Base-by-base conservation (phyloP, 2,329 filamentous ascomycete genomes). In the Diaporthe nobilis region DNA sequence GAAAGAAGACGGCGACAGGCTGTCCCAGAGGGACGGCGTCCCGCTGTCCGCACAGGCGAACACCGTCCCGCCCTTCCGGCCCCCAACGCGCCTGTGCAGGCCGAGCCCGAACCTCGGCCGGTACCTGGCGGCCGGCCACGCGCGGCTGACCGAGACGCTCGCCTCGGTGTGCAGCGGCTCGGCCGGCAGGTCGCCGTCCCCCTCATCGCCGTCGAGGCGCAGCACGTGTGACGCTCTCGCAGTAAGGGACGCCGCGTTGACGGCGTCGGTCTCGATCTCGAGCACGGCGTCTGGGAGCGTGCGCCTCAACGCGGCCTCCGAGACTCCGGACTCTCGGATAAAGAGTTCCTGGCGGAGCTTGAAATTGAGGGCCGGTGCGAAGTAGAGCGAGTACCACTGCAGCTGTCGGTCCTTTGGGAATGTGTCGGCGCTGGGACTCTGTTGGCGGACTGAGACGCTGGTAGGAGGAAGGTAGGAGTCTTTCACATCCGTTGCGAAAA, bases 31-130 rank as follows among this genome's bases (percentile, higher is more conserved):
- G 7, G 70, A 60, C 9, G 58, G 87, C 68, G 86, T 83, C 5
- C 86, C 87, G 51, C 82, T 86, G 77, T 88, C 87, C 6, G 82
- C 81, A 34, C 85, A 82, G 49, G 84, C 67, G 63, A 87, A 87
- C 15, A 80, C 81, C 0, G 81, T 83, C 9, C 86, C 86, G 20
- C 79, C 76, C 13, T 42, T 28, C 17, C 34, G 61, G 10, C 77
- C 55, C 1, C 80, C 81, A 2, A 85, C 75, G 12, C 81, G 81
- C 31, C 82, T 81, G 68, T 84, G 82, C 7, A 85, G 74, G 4
- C 83, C 85, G 9, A 84, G 74, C 12, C 82, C 81, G 17, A 83
- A 71, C 4, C 81, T 80, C 1, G 83, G 84, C 20, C 78, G 75
- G 15, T 42, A 53, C 10, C 13, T 68, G 6, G 78, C 77, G 13